Evolutionary conservation across 805 yeast species (phyloP), one percentile per base, ranked within the genome.

Genomic region (Starmerella potacharoeniae): DNA sequence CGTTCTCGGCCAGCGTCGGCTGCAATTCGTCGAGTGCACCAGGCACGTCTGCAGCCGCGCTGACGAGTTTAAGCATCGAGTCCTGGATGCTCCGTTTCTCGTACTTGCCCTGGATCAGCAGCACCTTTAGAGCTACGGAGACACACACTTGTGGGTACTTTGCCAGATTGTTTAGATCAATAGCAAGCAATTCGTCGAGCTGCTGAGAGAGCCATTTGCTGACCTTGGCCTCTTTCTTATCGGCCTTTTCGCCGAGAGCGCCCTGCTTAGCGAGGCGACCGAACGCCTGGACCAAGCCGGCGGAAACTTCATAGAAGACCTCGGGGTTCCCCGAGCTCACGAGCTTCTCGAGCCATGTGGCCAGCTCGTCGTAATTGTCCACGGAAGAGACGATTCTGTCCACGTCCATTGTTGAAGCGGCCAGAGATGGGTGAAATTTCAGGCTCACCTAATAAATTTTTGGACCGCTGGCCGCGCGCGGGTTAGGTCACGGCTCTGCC

Each of bases 141-240:
- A 82, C 75, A 82, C 50, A 58, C 55, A 53, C 49, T 1, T 45
- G 40, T 1, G 52, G 50, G 10, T 28, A 29, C 11, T 10, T 29
- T 13, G 43, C 17, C 9, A 56, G 30, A 6, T 40, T 29, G 10
- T 41, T 22, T 4, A 53, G 6, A 1, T 44, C 47, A 9, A 44
- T 37, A 3, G 35, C 17, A 37, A 33, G 49, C 33, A 60, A 56
- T 1, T 63, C 63, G 1, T 43, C 31, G 2, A 62, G 56, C 49
- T 60, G 61, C 30, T 58, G 58, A 7, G 42, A 28, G 16, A 63
- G 60, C 63, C 68, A 60, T 83, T 68, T 50, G 85, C 28, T 71
- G 68, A 40, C 75, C 75, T 69, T 85, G 85, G 54, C 77, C 75
- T 49, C 77, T 75, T 54, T 73, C 72, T 40, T 86, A 67, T 91